phyloP scores from a whole-genome alignment of 768 basidiomycete species.

The Kwoniella sp. region DNA sequence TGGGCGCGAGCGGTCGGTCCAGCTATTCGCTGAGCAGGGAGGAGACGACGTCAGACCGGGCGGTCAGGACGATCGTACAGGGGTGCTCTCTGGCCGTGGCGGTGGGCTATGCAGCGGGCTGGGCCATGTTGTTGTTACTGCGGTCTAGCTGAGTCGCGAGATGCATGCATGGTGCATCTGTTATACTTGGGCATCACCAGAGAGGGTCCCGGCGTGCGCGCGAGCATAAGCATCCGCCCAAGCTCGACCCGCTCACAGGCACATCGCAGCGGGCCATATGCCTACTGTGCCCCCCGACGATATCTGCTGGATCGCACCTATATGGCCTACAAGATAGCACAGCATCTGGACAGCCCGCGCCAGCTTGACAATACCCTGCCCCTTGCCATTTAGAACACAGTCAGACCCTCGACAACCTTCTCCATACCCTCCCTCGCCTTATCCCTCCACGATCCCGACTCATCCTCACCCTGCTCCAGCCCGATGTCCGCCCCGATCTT shows the following conservation, averaged over 20 bases:
- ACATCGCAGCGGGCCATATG: too few relatives aligned
- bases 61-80: slow-evolving; percentile 25
- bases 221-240: too few relatives aligned
- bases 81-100: slow-evolving; percentile 15
- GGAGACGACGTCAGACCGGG: slow-evolving; percentile 24
- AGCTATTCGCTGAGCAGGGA: neutral
- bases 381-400: slow-evolving; percentile 12
- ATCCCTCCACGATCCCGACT: slow-evolving; percentile 21
- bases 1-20: neutral
- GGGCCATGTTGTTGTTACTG: slow-evolving; percentile 17
- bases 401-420: slow-evolving; percentile 28
- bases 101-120: slow-evolving; percentile 8
- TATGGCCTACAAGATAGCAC: too few relatives aligned
- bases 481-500: slow-evolving; percentile 28
- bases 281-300: too few relatives aligned
- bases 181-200: too few relatives aligned
- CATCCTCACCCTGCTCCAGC: slow-evolving; percentile 2
- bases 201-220: too few relatives aligned
- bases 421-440: slow-evolving; percentile 32
- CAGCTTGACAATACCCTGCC: too few relatives aligned
- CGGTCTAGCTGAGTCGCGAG: slow-evolving; percentile 14
- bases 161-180: too few relatives aligned
- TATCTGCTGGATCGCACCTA: too few relatives aligned
- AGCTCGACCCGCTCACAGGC: too few relatives aligned
- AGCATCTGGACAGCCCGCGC: too few relatives aligned